A percentile compares a stretch with the other conserved stretches of the same genome.
Conservation (phyloP, 306 rosid genomes). For the Amphicarpaea edgeworthii region DNA sequence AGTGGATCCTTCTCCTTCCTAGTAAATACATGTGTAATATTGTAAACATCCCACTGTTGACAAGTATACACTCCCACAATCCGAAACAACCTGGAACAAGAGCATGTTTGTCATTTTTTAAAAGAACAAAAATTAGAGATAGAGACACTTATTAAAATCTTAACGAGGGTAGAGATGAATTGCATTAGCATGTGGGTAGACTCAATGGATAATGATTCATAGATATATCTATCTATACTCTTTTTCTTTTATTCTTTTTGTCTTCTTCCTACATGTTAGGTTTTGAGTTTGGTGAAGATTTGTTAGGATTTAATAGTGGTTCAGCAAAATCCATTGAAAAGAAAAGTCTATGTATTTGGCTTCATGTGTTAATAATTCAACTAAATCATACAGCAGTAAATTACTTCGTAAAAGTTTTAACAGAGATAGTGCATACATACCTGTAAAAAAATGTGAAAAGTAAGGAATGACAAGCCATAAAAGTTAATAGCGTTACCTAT, state of each 20-base stretch:
- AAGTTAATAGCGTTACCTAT: too few relatives aligned
- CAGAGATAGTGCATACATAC: too few relatives aligned
- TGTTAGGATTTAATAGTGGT: background rate
- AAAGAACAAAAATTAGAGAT: background rate
- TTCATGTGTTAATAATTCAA: background rate
- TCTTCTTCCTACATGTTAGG: constrained; percentile 26
- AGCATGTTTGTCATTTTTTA: constrained; percentile 13
- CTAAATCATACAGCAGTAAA: too few relatives aligned
- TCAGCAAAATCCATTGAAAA: background rate
- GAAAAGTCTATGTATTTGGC: background rate
- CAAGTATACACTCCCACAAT: constrained; percentile 5
- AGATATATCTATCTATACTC: too few relatives aligned
- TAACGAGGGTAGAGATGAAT: background rate
- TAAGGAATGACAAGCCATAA: too few relatives aligned
- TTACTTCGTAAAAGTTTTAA: too few relatives aligned
- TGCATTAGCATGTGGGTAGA: background rate
- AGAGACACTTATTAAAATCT: background rate
- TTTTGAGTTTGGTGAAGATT: constrained; percentile 28
- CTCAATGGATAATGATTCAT: constrained; percentile 24
- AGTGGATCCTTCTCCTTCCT: constrained; percentile 44
- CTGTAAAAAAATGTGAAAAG: too few relatives aligned
- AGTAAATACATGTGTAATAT: constrained; percentile 32
- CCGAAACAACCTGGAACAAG: constrained; percentile 32
- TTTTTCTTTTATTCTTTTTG: background rate
- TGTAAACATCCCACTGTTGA: background rate